Evolutionary conservation across 2,329 filamentous ascomycete species (phyloP).

Genomic region (Immersiporthe knoxdaviesiana): DNA sequence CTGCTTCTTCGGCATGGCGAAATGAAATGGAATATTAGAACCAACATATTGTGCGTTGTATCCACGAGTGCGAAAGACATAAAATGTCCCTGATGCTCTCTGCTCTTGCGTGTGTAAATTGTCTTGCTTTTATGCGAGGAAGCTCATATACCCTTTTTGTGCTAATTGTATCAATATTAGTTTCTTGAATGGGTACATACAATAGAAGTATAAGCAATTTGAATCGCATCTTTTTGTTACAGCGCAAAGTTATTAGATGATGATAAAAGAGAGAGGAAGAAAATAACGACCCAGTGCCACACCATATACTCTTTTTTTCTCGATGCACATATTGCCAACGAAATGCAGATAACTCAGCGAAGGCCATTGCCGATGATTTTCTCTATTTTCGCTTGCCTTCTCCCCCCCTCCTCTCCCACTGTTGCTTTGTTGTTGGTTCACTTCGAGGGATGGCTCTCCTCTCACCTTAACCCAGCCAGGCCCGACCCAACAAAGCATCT

Average conservation of each 20-base stretch:
- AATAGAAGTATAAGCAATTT: neutral
- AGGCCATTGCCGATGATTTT: neutral
- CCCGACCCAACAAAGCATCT: neutral
- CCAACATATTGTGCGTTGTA: neutral
- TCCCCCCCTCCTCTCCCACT: neutral
- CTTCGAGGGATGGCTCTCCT: neutral
- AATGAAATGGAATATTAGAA: constrained; percentile 11
- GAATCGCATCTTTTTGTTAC: neutral
- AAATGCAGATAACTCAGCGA: neutral
- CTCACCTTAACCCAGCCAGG: neutral
- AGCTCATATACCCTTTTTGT: neutral
- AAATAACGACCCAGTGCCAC: neutral
- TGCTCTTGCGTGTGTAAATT: neutral
- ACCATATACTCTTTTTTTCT: neutral
- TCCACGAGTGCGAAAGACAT: neutral
- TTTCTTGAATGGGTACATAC: neutral
- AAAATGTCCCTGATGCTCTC: neutral
- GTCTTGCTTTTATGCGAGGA: neutral
- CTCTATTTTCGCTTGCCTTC: neutral
- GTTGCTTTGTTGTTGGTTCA: neutral
- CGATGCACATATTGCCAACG: neutral
- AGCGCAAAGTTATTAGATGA: neutral
- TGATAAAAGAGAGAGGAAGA: neutral
- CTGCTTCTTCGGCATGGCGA: constrained; percentile 14
- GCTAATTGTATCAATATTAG: neutral